phyloP scores from a whole-genome alignment of 164 flowering plant species.

The Annona squamosa region DNA sequence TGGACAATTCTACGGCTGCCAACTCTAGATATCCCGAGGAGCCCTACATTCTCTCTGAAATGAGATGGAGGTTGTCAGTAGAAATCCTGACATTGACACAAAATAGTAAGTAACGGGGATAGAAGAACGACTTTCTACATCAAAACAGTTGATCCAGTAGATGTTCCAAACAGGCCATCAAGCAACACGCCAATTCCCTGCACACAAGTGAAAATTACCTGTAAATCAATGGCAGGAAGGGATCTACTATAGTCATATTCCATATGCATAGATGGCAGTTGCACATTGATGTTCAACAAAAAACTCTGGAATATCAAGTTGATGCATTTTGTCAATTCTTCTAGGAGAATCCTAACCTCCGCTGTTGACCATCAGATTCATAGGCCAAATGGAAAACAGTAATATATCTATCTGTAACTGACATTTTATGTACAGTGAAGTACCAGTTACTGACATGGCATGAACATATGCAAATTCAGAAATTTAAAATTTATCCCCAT shows the following conservation, averaged over 20 bases:
- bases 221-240: too few relatives aligned
- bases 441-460: neutral
- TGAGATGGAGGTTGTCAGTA: conserved; percentile 1
- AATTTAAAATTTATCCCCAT: too few relatives aligned
- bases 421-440: neutral
- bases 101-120: neutral
- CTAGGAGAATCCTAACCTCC: neutral
- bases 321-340: neutral
- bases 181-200: conserved; percentile 34
- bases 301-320: neutral
- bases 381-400: neutral
- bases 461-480: too few relatives aligned
- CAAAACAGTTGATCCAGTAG: conserved; percentile 29
- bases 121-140: conserved; percentile 17
- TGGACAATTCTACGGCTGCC: conserved; percentile 66
- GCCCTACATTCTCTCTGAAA: conserved; percentile 55
- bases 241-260: neutral
- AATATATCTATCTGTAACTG: neutral
- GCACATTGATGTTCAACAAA: neutral
- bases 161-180: conserved; percentile 33
- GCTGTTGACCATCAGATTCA: neutral
- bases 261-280: neutral
- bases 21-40: conserved; percentile 50
- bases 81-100: neutral
- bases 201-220: neutral